Conservation (phyloP, 148 eudicot species). For the Agrostemma githago region DNA sequence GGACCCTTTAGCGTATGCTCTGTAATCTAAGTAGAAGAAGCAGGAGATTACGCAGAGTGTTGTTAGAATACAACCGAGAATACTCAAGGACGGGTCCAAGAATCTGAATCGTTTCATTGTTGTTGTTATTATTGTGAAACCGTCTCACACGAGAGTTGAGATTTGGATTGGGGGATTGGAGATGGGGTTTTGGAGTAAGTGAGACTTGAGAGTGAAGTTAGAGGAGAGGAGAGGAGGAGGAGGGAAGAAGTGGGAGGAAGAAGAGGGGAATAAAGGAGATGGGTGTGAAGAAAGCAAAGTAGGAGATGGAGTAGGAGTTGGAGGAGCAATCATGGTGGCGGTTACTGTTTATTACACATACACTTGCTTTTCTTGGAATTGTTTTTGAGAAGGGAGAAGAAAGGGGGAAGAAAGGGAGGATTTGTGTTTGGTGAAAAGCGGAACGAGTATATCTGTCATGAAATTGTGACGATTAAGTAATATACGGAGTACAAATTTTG, state of each 20-base stretch:
- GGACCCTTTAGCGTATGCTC: constrained; percentile 37
- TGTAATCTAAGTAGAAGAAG: constrained; percentile 68
- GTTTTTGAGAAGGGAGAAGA: too few relatives aligned
- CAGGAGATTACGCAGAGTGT: constrained; percentile 36
- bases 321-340: constrained; percentile 19
- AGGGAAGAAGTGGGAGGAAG: constrained; percentile 1
- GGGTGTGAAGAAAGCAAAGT: constrained; percentile 21
- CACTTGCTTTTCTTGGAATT: not conserved
- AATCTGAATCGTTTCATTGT: constrained; percentile 48
- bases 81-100: constrained; percentile 60
- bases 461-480: too few relatives aligned
- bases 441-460: too few relatives aligned
- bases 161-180: constrained; percentile 4
- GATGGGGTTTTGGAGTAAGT: too few relatives aligned
- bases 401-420: too few relatives aligned
- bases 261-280: not conserved
- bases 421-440: too few relatives aligned
- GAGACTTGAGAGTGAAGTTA: constrained; percentile 5
- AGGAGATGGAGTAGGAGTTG: too few relatives aligned
- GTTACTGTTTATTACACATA: too few relatives aligned
- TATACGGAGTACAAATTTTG: too few relatives aligned
- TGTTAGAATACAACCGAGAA: constrained; percentile 45
- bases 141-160: not conserved
- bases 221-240: too few relatives aligned
- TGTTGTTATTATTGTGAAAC: constrained; percentile 23